A percentile compares a stretch with the other conserved stretches of the same genome.
phyloP scores from a whole-genome alignment of 805 yeast genomes.

The Pichia manshurica region DNA sequence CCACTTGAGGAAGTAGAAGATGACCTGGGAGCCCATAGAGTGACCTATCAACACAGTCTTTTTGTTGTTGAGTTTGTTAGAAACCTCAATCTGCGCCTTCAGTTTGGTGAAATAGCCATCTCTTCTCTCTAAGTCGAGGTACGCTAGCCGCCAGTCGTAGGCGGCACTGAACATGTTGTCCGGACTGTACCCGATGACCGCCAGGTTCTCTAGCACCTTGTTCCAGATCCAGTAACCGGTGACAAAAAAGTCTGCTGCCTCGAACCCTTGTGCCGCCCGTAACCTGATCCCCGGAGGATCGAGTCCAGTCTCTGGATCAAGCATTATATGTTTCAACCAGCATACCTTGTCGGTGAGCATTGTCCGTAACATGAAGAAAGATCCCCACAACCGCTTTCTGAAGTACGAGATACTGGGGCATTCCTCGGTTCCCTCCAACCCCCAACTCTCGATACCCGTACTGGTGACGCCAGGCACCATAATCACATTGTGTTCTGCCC shows the following conservation, averaged over 20 bases:
- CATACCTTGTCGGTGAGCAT: conserved; percentile 90
- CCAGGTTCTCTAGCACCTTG: conserved; percentile 87
- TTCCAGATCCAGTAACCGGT: conserved; percentile 99
- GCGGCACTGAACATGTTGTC: conserved; percentile 86
- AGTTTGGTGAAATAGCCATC: conserved; percentile 81
- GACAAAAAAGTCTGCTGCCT: conserved; percentile 92
- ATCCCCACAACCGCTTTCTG: conserved; percentile 93
- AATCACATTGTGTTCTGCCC: conserved; percentile 70
- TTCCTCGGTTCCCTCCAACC: conserved; percentile 62
- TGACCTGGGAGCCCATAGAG: conserved; percentile 94
- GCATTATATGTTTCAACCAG: conserved; percentile 87
- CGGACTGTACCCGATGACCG: conserved; percentile 91
- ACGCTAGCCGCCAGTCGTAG: conserved; percentile 94
- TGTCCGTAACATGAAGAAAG: conserved; percentile 87
- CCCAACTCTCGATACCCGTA: conserved; percentile 94
- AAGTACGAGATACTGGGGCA: conserved; percentile 84
- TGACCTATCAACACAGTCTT: conserved; percentile 82
- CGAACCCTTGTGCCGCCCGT: conserved; percentile 93
- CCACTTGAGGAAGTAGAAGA: conserved; percentile 90
- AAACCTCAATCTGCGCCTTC: conserved; percentile 65
- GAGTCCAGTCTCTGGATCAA: conserved; percentile 86
- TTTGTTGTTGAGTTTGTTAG: conserved; percentile 45
- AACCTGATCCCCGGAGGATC: conserved; percentile 81
- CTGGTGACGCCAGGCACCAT: conserved; percentile 96
- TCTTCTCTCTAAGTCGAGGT: conserved; percentile 78